Evolutionary conservation across 2,329 filamentous ascomycete species (phyloP), one percentile per base, ranked within the genome.

Genomic region (Tolypocladium ophioglossoides): DNA sequence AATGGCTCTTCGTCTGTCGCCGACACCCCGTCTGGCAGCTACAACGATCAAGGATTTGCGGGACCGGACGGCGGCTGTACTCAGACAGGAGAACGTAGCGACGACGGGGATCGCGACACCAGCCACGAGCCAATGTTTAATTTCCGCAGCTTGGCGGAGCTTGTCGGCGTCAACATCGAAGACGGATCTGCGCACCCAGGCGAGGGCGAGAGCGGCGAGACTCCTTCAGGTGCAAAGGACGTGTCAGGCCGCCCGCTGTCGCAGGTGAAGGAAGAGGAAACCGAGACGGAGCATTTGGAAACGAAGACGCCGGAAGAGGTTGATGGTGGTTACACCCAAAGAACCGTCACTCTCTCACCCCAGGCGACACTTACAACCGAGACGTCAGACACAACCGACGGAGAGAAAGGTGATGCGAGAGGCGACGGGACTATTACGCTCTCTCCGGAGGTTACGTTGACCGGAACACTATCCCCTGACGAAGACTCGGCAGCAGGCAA

Each of bases 81-180:
- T 2, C 82, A 78, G 46, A 67, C 82, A 2, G 74, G 71, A 11
- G 72, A 67, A 18, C 71, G 72, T 53, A 74, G 73, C 54, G 73
- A 75, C 20, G 74, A 76, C 12, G 74, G 74, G 14, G 78, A 83
- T 27, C 69, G 74, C 8, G 78, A 79, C 27, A 73, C 77, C 5
- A 75, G 77, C 16, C 59, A 74, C 53, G 91, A 96, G 65, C 83
- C 90, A 3, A 83, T 96, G 80, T 94, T 95, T 70, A 96, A 96
- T 68, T 96, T 96, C 66, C 79, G 84, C 54, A 96, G 90, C 61
- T 73, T 97, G 24, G 88, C 89, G 2, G 88, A 89, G 57, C 89
- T 95, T 67, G 88, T 96, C 34, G 88, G 85, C 0, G 83, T 82
- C 9, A 76, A 80, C 49, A 71, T 83, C 37, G 79, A 82, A 46